A percentile compares a stretch with the other conserved stretches of the same genome.
These are phyloP conservation scores for Pestalotiopsis sp. DNA, from an alignment of 2,329 filamentous ascomycete species.

Conservation along the genomic window DNA sequence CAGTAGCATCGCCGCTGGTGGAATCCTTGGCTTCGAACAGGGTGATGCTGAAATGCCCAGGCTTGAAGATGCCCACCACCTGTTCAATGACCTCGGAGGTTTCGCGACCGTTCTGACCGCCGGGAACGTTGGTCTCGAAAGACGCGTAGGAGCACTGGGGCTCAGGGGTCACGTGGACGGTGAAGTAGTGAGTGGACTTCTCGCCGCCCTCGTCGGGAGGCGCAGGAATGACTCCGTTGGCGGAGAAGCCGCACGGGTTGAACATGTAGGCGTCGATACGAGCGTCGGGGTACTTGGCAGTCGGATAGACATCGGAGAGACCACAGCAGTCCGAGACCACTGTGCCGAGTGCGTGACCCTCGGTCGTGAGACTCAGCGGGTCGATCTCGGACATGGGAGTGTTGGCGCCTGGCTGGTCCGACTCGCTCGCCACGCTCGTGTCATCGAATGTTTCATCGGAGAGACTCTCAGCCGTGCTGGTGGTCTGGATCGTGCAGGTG, in stretches of 20 bases:
- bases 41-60: constrained; percentile 96
- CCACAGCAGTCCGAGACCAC: constrained; percentile 91
- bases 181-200: constrained; percentile 85
- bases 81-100: constrained; percentile 91
- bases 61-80: constrained; percentile 94
- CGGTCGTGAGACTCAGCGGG: constrained; percentile 80
- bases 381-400: constrained; percentile 62
- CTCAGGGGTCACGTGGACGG: constrained; percentile 96
- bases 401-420: constrained; percentile 57
- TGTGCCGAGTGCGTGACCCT: constrained; percentile 91
- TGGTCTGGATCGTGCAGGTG: constrained; percentile 36
- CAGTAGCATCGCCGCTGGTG: constrained; percentile 41
- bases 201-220: constrained; percentile 53
- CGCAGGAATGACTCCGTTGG: constrained; percentile 91
- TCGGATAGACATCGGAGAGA: constrained; percentile 85
- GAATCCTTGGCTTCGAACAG: constrained; percentile 84
- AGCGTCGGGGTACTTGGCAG: constrained; percentile 85
- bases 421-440: constrained; percentile 69
- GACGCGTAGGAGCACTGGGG: constrained; percentile 96
- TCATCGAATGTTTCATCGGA: constrained; percentile 73
- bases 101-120: constrained; percentile 82
- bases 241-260: constrained; percentile 94
- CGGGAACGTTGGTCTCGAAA: constrained; percentile 97
- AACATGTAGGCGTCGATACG: constrained; percentile 96
- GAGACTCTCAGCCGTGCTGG: constrained; percentile 40